Percentiles rank a stretch among this genome's conserved stretches.
Conservation (phyloP, 108 stramenopile genomes). For the Aurantiochytrium sp. region DNA sequence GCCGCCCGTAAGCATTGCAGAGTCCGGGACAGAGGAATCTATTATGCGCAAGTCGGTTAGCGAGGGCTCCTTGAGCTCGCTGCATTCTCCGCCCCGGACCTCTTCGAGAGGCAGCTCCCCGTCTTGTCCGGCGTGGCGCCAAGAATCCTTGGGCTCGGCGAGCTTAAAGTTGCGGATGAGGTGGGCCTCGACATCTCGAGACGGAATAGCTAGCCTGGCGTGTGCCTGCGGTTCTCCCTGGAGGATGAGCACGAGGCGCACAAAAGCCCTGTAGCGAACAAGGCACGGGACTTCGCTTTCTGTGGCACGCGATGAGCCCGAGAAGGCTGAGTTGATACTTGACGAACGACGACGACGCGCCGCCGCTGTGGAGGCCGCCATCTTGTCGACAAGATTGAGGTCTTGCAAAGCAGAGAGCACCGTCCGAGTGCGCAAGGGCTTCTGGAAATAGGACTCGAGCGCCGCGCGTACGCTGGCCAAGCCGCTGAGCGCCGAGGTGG, state of each 20-base stretch:
- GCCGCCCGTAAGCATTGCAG: too few species aligned
- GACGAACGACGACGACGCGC: background rate
- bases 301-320: background rate
- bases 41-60: too few species aligned
- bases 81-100: background rate
- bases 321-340: background rate
- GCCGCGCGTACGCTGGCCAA: too few species aligned
- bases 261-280: background rate
- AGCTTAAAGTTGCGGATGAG: background rate
- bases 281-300: background rate
- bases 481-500: background rate
- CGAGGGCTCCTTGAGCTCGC: too few species aligned
- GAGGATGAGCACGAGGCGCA: background rate
- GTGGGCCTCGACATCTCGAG: background rate
- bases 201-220: background rate
- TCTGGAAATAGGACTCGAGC: too few species aligned
- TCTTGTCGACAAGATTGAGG: background rate
- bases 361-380: background rate
- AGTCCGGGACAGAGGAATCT: too few species aligned
- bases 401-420: background rate
- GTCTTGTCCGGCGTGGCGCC: background rate
- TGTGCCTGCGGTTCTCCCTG: background rate
- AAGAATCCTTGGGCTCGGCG: background rate
- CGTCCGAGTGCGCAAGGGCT: too few species aligned
- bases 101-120: background rate